Percentiles rank a stretch among this genome's conserved stretches.
These are phyloP conservation scores for Calamus simplicifolius DNA, from an alignment of 176 grass and related monocot genomes.

Conservation along the genomic window DNA sequence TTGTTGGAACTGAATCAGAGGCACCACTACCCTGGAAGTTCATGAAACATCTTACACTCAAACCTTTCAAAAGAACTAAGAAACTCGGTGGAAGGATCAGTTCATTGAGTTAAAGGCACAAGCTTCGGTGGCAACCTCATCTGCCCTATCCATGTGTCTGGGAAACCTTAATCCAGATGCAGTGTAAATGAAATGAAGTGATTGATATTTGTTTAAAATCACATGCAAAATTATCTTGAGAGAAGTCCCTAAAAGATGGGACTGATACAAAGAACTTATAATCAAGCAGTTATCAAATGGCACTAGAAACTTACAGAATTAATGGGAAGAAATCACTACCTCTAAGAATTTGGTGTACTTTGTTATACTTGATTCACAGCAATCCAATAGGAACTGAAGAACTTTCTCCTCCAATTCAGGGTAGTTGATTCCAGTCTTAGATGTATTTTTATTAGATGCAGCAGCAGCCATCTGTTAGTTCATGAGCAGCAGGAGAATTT, in stretches of 20 bases:
- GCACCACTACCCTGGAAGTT: conserved; percentile 39
- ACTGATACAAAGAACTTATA: too few relatives aligned
- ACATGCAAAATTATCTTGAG: too few relatives aligned
- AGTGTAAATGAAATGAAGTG: too few relatives aligned
- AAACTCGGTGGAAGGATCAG: neutral
- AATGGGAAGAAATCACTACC: conserved; percentile 19
- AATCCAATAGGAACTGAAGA: conserved; percentile 94
- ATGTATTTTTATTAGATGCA: conserved; percentile 55
- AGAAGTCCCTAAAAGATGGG: too few relatives aligned
- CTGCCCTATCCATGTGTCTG: too few relatives aligned
- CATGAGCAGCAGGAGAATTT: neutral
- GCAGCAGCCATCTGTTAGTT: conserved; percentile 77
- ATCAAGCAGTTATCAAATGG: too few relatives aligned
- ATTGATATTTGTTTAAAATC: too few relatives aligned
- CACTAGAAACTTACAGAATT: neutral
- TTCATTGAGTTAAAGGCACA: neutral
- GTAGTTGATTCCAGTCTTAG: conserved; percentile 42
- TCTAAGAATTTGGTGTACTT: conserved; percentile 76
- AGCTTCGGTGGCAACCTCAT: too few relatives aligned
- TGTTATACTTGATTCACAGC: conserved; percentile 68
- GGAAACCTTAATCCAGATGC: too few relatives aligned
- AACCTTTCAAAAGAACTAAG: too few relatives aligned
- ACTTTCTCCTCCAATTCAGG: conserved; percentile 75
- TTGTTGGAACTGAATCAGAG: conserved; percentile 26
- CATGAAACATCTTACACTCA: neutral